phyloP scores from a whole-genome alignment of 352 stramenopile species.

The Globisporangium takayamanum region DNA sequence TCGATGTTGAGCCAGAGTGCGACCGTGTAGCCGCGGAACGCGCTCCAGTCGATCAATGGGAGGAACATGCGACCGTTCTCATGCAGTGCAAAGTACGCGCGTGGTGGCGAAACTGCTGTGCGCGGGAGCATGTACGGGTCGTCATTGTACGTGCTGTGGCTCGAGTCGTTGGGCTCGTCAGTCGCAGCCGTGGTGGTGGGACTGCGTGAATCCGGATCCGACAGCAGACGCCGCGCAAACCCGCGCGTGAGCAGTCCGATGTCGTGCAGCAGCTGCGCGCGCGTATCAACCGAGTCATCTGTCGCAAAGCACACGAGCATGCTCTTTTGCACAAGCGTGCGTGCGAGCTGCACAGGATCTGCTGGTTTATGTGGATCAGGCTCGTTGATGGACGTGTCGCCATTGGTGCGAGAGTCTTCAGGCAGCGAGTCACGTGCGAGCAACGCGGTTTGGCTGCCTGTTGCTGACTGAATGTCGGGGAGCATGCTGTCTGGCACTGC shows the following conservation, averaged over 20 bases:
- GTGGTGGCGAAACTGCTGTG: constrained; percentile 31
- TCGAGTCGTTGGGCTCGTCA: not conserved
- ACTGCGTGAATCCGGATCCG: constrained; percentile 8
- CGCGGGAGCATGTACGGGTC: constrained; percentile 30
- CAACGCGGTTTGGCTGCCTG: too few relatives aligned
- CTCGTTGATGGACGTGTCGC: not conserved
- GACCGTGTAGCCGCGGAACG: constrained; percentile 76
- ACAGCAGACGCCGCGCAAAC: constrained; percentile 32
- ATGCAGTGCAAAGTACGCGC: constrained; percentile 59
- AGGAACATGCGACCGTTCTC: constrained; percentile 65
- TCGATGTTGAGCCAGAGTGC: constrained; percentile 67
- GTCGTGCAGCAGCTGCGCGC: constrained; percentile 20
- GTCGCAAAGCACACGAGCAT: constrained; percentile 32
- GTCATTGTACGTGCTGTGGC: not conserved
- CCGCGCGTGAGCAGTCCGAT: constrained; percentile 24
- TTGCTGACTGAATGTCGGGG: too few relatives aligned
- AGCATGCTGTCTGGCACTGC: too few relatives aligned
- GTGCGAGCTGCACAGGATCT: constrained; percentile 11
- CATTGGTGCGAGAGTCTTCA: not conserved
- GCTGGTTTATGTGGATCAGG: not conserved
- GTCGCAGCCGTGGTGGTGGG: constrained; percentile 6
- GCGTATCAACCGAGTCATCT: constrained; percentile 12
- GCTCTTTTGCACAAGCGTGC: constrained; percentile 28
- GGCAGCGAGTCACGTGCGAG: not conserved
- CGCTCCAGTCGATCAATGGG: constrained; percentile 69